Percentiles rank a stretch among this genome's conserved stretches.
These are phyloP conservation scores for Argentina anserina DNA, from an alignment of 306 rosid species.

Conservation along the genomic window DNA sequence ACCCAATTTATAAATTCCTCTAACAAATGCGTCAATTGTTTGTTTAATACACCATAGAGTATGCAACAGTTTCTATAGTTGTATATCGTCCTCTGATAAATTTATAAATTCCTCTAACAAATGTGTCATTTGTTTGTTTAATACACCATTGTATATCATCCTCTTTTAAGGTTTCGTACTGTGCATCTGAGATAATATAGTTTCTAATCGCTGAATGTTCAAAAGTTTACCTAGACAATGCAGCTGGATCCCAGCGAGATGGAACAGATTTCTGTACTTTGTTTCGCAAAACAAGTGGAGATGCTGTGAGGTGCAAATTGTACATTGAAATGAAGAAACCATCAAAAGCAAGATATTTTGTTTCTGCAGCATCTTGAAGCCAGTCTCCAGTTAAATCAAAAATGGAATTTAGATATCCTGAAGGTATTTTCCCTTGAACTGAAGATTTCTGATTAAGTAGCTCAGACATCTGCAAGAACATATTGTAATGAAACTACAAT, in stretches of 20 bases:
- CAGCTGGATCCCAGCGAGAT: slow-evolving; percentile 90
- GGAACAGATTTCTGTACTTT: slow-evolving; percentile 86
- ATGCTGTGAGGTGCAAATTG: slow-evolving; percentile 70
- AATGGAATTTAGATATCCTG: slow-evolving; percentile 83
- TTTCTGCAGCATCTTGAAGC: slow-evolving; percentile 80
- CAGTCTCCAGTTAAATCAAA: slow-evolving; percentile 83
- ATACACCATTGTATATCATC: not conserved
- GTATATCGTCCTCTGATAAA: not conserved
- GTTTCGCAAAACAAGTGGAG: slow-evolving; percentile 61
- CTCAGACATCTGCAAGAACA: slow-evolving; percentile 88
- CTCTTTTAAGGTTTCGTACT: not conserved
- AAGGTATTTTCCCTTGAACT: slow-evolving; percentile 86
- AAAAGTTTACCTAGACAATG: slow-evolving; percentile 62
- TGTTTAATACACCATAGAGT: not conserved
- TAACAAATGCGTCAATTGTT: not conserved
- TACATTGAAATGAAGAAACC: slow-evolving; percentile 81
- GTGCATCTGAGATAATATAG: not conserved
- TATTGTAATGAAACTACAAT: slow-evolving; percentile 12
- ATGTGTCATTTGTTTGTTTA: not conserved
- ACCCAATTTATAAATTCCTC: not conserved
- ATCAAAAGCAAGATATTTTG: slow-evolving; percentile 77
- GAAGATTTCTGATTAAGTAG: slow-evolving; percentile 77
- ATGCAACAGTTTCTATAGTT: too few relatives aligned
- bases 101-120: too few relatives aligned
- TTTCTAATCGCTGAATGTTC: not conserved